Evolutionary conservation across 2,329 filamentous ascomycete species (phyloP), one percentile per base, ranked within the genome.

Genomic region (Hypoxylon sp.): DNA sequence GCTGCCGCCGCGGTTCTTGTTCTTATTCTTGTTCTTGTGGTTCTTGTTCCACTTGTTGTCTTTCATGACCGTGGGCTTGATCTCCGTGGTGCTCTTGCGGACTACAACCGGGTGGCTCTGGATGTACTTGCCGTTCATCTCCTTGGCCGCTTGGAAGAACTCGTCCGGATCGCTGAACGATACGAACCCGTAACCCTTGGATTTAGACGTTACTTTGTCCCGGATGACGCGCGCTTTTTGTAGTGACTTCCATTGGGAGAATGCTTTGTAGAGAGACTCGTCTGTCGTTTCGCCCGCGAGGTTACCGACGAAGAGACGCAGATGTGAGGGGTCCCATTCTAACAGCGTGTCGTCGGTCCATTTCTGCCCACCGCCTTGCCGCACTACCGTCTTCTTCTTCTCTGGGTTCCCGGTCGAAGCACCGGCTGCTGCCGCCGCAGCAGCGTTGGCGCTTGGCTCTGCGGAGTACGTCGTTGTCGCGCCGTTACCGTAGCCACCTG

Each of bases 111-210:
- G 96, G 80, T 98, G 96, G 79, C 94, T 98, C 76, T 97, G 95
- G 78, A 99, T 98, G 81, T 99, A 99, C 83, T 99, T 98, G 74
- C 94, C 94, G 77, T 98, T 93, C 96, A 98, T 98, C 83, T 98
- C 95, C 82, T 96, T 94, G 75, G 94, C 95, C 1, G 96, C 95
- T 76, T 93, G 90, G 85, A 99, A 98, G 80, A 97, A 98, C 77
- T 98, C 94, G 79, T 99, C 96, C 31, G 94, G 93, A 78, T 98
- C 93, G 75, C 91, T 92, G 82, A 99, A 98, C 80, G 93, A 96
- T 62, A 99, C 94, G 77, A 99, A 99, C 2, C 96, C 96, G 78
- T 93, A 99, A 0, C 95, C 96, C 79, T 96, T 97, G 77, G 93
- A 97, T 83, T 99, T 99, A 62, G 92, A 96, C 0, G 95, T 97